Conservation (phyloP, 2,329 filamentous ascomycete species). For the Colletotrichum sp. region DNA sequence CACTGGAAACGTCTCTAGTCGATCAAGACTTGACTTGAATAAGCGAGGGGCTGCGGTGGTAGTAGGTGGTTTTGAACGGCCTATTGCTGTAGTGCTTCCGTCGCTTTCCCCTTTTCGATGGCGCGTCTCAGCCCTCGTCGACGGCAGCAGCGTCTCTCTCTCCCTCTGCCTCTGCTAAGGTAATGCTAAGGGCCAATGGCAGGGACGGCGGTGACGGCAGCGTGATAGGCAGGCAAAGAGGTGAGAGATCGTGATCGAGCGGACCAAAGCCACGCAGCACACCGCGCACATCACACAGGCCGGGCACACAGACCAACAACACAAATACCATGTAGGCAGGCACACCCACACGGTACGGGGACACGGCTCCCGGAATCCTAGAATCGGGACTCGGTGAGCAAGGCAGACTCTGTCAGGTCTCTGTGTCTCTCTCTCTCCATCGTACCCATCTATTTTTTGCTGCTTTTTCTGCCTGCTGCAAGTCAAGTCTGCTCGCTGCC, state of each 20-base stretch:
- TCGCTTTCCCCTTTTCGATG: neutral
- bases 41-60: neutral
- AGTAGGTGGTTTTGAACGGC: neutral
- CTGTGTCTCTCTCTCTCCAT: too few species aligned
- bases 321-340: neutral
- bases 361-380: neutral
- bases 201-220: neutral
- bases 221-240: neutral
- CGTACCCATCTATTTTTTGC: neutral
- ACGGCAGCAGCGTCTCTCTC: neutral
- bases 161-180: neutral
- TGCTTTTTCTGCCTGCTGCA: neutral
- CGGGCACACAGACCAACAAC: neutral
- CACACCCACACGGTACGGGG: neutral
- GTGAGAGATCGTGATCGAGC: neutral
- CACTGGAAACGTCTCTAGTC: neutral
- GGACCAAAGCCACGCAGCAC: neutral
- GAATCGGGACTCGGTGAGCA: neutral
- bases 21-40: neutral
- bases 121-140: slow-evolving; percentile 5
- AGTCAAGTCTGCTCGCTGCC: neutral
- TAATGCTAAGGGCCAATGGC: neutral
- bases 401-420: neutral
- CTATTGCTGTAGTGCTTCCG: neutral
- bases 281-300: neutral